phyloP scores from a whole-genome alignment of 2,329 filamentous ascomycete species.

The Pseudopithomyces maydicus region DNA sequence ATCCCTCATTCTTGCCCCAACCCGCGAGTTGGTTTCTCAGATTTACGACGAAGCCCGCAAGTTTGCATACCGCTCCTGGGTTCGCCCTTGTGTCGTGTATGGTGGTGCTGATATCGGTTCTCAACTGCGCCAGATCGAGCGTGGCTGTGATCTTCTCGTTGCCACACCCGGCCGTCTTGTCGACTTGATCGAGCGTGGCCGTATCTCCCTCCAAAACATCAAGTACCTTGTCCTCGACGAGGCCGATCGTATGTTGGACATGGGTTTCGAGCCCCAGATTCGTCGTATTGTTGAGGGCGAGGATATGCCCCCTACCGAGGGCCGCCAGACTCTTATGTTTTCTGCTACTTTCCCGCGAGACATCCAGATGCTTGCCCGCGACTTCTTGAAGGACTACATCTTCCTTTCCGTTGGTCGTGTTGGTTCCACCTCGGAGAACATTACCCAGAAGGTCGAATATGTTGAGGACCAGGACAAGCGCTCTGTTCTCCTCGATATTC shows the following conservation, averaged over 20 bases:
- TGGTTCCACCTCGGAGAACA: constrained; percentile 99
- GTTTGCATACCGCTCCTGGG: constrained; percentile 98
- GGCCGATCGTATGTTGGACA: constrained; percentile 99
- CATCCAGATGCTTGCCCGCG: constrained; percentile 97
- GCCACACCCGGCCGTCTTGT: constrained; percentile 97
- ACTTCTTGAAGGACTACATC: constrained; percentile 99
- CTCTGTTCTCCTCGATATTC: constrained; percentile 94
- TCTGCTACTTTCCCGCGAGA: constrained; percentile 98
- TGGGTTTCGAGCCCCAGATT: constrained; percentile 99
- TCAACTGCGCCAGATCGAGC: constrained; percentile 97
- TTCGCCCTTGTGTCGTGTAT: constrained; percentile 96
- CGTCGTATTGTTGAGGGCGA: constrained; percentile 97
- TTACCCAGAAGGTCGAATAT: constrained; percentile 98
- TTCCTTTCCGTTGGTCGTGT: constrained; percentile 99
- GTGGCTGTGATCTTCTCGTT: constrained; percentile 93
- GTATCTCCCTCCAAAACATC: constrained; percentile 97
- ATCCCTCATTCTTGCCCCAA: constrained; percentile 92
- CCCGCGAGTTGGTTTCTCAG: constrained; percentile 97
- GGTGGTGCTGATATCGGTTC: constrained; percentile 98
- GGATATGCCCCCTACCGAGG: constrained; percentile 86
- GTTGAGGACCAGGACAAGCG: constrained; percentile 97
- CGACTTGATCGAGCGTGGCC: constrained; percentile 96
- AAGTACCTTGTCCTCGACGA: constrained; percentile 99
- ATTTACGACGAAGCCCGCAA: constrained; percentile 98
- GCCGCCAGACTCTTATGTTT: constrained; percentile 99